Base-by-base conservation (phyloP, 2,329 filamentous ascomycete genomes). In the Penicillium sp. region DNA sequence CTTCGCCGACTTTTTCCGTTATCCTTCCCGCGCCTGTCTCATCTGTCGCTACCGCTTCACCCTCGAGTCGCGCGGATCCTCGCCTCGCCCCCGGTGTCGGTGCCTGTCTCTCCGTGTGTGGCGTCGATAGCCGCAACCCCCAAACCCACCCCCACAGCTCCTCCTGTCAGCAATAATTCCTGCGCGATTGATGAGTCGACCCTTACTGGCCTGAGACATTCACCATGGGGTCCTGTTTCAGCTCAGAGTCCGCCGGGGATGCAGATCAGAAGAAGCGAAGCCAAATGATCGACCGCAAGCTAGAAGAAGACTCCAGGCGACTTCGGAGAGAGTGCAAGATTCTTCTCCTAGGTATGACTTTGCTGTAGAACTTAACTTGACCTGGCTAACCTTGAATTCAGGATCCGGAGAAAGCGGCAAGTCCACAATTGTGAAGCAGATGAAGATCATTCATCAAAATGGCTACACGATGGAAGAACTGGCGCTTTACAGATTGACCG, bases 391-490 rank as follows among this genome's bases (percentile, higher is more conserved):
- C 49, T 41, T 48, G 56, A 42, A 48, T 50, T 54, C 72, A 97
- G 94, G 94, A 62, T 97, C 94, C 62, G 94, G 94, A 62, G 94
- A 99, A 79, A 97, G 93, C 76, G 94, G 94, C 64, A 99, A 99
- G 78, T 97, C 94, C 54, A 99, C 94, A 9, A 97, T 99, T 67
- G 94, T 99, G 65, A 99, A 99, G 77, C 94, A 99, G 81, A 99
- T 99, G 94, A 99, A 97, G 78, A 99, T 99, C 67, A 97, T 99
- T 70, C 94, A 99, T 71, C 88, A 97, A 68, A 96, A 97, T 77
- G 94, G 94, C 57, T 99, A 99, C 76, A 92, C 90, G 10, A 86
- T 91, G 63, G 93, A 97, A 67, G 94, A 99, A 75, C 82, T 97
- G 46, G 89, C 89, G 67, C 88, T 96, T 72, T 97, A 97, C 79